Base-by-base conservation (phyloP, 179 eudicot species). In the Amaranthus tricolor region DNA sequence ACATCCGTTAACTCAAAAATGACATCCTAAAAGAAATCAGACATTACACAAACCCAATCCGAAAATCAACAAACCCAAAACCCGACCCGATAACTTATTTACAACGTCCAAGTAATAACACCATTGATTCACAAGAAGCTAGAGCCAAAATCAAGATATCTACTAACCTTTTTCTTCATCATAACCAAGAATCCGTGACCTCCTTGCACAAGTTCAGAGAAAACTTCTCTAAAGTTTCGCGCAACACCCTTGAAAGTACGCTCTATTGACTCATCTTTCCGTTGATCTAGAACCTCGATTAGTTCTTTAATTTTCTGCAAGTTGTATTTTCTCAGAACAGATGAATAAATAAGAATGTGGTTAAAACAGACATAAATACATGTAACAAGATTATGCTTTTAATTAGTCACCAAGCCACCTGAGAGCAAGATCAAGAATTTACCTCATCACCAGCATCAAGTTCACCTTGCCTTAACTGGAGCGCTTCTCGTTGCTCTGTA, bases 381-480 rank as follows among this genome's bases (percentile, higher is more conserved):
- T 56, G 57, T 13, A 40, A 20, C 64, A 16, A 31, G 11, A 68
- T 44, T 15, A 64, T 65, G 20, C 40, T 31, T 64, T 31, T 31
- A 15, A 62, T 17, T 5, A 24, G 40, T 74, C 15, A 48, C 20
- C 56, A 71, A 72, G 77, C 70, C 19, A 31, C 57, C 31, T 11
- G 17, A 62, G 21, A 7, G 57, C n/a, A 66, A 56, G 44, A 60
- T 78, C 49, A 50, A 50, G 31, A 63, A 53, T 44, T 21, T 85
- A 95, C 99, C 97, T 95, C 96, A 81, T 95, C 99, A 77, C 98
- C 98, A n/a, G 96, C 95, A 91, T 95, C 95, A 82, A 93, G 75
- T 78, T 93, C 99, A 72, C 93, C 97, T 84, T 91, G 98, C 77
- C 99, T 85, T 80, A 88, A 88, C 87, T 93, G 97, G 66, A 95